Evolutionary conservation across 495 filamentous ascomycete species (phyloP).

Genomic region (Daldinia vernicosa): DNA sequence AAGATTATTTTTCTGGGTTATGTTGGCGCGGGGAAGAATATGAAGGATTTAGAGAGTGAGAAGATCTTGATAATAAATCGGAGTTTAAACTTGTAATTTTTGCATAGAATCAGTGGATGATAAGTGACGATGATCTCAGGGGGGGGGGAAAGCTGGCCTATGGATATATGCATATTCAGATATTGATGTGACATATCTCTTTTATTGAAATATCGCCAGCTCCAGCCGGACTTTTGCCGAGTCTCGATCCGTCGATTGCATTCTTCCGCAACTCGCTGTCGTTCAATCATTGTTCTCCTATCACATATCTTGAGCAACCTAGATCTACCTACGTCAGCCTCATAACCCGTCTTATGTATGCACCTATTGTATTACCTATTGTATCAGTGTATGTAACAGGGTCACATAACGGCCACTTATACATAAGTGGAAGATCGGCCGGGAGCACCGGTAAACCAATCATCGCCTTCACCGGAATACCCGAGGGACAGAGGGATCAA

Average conservation of each 20-base stretch:
- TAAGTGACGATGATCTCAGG: slow-evolving; percentile 1
- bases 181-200: background rate
- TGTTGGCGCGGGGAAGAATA: slow-evolving; percentile 17
- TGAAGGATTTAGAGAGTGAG: background rate
- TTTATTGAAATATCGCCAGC: background rate
- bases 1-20: slow-evolving; percentile 11
- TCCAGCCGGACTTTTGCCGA: slow-evolving; percentile 3
- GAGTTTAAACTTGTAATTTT: background rate
- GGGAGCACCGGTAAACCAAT: slow-evolving; percentile 39
- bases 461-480: slow-evolving; percentile 7
- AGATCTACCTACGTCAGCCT: slow-evolving; percentile 27
- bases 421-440: slow-evolving; percentile 24
- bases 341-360: background rate
- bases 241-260: background rate
- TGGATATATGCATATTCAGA: background rate
- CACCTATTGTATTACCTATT: background rate
- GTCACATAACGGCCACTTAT: slow-evolving; percentile 6
- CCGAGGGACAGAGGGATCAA: too few relatives aligned
- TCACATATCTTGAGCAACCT: slow-evolving; percentile 8
- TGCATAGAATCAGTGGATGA: background rate
- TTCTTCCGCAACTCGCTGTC: background rate
- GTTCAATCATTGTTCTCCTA: background rate
- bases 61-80: slow-evolving; percentile 20
- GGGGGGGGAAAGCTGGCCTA: background rate
- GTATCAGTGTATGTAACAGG: too few relatives aligned